Evolutionary conservation across 148 eudicot genomes (phyloP).

Genomic region (Amaranthus cruentus): DNA sequence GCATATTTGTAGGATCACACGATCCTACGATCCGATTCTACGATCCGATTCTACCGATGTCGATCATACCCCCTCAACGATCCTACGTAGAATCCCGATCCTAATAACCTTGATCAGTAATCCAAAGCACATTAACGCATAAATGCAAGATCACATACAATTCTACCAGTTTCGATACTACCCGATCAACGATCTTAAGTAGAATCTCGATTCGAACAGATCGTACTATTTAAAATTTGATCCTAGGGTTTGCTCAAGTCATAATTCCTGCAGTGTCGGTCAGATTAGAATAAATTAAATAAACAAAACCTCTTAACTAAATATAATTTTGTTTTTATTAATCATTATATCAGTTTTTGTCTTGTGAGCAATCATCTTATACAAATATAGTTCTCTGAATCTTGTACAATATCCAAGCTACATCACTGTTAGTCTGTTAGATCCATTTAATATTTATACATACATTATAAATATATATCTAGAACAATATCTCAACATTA

Average conservation of each 20-base stretch:
- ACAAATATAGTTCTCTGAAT: slow-evolving; percentile 25
- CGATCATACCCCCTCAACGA: too few species aligned
- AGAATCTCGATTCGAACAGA: too few species aligned
- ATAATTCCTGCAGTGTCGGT: slow-evolving; percentile 19
- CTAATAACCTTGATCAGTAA: too few species aligned
- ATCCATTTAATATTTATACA: not conserved
- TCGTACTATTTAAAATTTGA: not conserved
- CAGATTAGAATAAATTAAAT: not conserved
- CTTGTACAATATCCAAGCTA: slow-evolving; percentile 22
- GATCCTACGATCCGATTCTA: too few species aligned
- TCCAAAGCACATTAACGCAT: too few species aligned
- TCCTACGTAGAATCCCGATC: too few species aligned
- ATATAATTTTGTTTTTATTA: not conserved
- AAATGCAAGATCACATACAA: too few species aligned
- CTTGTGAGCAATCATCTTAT: not conserved
- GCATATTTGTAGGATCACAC: too few species aligned
- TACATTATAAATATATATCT: not conserved
- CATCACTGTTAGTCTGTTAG: slow-evolving; percentile 15
- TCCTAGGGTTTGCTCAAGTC: not conserved
- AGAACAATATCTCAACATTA: slow-evolving; percentile 9
- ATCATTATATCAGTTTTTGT: not conserved
- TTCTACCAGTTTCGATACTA: too few species aligned
- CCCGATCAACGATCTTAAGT: too few species aligned
- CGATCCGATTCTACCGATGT: too few species aligned
- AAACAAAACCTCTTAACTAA: not conserved